Evolutionary conservation across 768 basidiomycete genomes (phyloP), one percentile per base, ranked within the genome.

Genomic region (Pleurotus djamor): DNA sequence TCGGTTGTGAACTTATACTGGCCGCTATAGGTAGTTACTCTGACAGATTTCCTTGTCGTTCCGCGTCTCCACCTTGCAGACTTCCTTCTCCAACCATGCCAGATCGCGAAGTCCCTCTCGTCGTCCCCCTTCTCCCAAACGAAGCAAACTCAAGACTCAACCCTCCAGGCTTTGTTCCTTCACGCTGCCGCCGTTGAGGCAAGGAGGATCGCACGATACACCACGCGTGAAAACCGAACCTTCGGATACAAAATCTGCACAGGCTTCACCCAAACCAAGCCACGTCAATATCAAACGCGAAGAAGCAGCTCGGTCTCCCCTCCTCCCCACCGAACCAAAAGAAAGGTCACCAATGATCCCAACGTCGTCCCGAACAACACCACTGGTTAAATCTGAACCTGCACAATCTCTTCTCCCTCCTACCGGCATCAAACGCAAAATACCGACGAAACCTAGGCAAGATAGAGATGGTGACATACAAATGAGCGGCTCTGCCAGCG

Each of bases 141-240:
- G 43, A 60, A 58, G 58, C 41, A 67, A 65, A 65, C 54, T 55
- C 63, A 62, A 35, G 51, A 57, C 32, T 57, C 63, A 48, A 67
- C 68, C n/a, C 65, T 66, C 52, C 59, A 67, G 48, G 67, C 68
- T 41, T n/a, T 16, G 45, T 9, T 47, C 45, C 5, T 13, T 47
- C 5, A 13, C 45, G 65, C 68, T 50, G 64, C 63, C 60, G 65
- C 70, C 36, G 63, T 69, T 7, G 63, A 64, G 48, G 63, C 47
- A n/a, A n/a, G n/a, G n/a, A n/a, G n/a, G n/a, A n/a, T n/a, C n/a
- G n/a, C n/a, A n/a, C n/a, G n/a, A n/a, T n/a, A n/a, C n/a, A n/a
- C n/a, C n/a, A n/a, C n/a, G n/a, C n/a, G n/a, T 47, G 7, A 47
- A 47, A 16, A 5, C n/a, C n/a, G 45, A 47, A 47, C 45, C 45